These are phyloP conservation scores for Endogone sp. DNA, from an alignment of 192 early-diverging fungal species.

Conservation along the genomic window DNA sequence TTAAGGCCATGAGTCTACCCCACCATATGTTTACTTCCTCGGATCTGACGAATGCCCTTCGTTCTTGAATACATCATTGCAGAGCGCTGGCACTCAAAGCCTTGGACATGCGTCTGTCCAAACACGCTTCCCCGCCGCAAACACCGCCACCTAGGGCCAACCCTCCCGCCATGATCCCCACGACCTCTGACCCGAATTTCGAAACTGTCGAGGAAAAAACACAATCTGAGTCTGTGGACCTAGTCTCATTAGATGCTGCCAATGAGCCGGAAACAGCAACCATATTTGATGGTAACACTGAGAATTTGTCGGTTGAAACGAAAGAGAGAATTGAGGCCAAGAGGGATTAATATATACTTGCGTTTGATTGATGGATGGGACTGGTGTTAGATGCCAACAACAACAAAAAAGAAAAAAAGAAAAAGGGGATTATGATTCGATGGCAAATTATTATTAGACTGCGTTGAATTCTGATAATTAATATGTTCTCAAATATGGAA, in stretches of 20 bases:
- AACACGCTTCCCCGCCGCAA: constrained; percentile 3
- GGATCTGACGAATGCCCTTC: not conserved
- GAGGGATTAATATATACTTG: not conserved
- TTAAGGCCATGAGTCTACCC: too few species aligned
- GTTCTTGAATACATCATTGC: constrained; percentile 3
- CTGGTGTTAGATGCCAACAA: too few species aligned
- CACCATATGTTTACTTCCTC: not conserved
- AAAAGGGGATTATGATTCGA: too few species aligned
- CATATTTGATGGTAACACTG: constrained; percentile 1
- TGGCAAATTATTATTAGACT: too few species aligned
- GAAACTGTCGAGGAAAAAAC: not conserved
- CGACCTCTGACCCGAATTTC: not conserved
- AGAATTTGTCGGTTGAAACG: not conserved
- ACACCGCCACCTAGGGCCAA: constrained; percentile 1
- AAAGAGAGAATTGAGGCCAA: not conserved
- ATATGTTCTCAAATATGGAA: too few species aligned
- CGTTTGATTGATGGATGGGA: too few species aligned
- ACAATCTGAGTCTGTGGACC: not conserved
- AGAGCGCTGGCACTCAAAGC: constrained; percentile 66
- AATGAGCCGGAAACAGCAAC: not conserved
- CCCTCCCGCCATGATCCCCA: not conserved
- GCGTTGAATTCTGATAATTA: too few species aligned
- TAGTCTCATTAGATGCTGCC: constrained; percentile 9
- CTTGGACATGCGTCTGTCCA: constrained; percentile 54
- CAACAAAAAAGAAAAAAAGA: too few species aligned